These are phyloP conservation scores for Fonsecaea erecta DNA, from an alignment of 2,329 filamentous ascomycete species.

Conservation along the genomic window DNA sequence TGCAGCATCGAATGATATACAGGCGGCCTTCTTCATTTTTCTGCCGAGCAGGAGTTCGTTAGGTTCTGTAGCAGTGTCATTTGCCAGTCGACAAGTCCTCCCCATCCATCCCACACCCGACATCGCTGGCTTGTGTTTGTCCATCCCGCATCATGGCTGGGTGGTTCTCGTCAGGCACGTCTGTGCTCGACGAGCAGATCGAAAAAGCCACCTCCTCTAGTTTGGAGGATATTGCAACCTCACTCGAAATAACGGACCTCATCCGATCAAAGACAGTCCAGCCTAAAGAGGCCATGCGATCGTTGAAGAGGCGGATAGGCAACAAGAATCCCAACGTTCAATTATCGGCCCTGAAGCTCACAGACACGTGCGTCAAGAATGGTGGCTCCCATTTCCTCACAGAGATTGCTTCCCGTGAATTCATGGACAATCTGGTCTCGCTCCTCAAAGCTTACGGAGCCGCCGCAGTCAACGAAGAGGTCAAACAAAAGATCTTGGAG, in stretches of 20 bases:
- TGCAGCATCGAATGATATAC: background rate
- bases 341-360: conserved; percentile 92
- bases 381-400: conserved; percentile 91
- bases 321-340: conserved; percentile 98
- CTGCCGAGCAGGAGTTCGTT: background rate
- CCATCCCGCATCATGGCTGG: conserved; percentile 73
- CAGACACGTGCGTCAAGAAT: conserved; percentile 98
- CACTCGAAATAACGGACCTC: conserved; percentile 96
- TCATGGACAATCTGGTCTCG: conserved; percentile 95
- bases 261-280: conserved; percentile 97
- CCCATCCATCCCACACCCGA: background rate
- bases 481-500: conserved; percentile 88
- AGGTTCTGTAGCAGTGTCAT: background rate
- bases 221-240: conserved; percentile 94
- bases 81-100: background rate
- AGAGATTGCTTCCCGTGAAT: conserved; percentile 95
- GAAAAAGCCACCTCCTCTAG: conserved; percentile 94
- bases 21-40: background rate
- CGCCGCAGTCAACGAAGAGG: conserved; percentile 78
- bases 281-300: conserved; percentile 97
- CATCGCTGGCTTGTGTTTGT: background rate
- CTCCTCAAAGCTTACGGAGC: conserved; percentile 79
- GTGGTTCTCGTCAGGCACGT: conserved; percentile 92
- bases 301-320: conserved; percentile 88
- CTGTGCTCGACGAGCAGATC: conserved; percentile 94